Conservation (phyloP, 2,329 filamentous ascomycete species). For the Diaporthe citrichinensis region DNA sequence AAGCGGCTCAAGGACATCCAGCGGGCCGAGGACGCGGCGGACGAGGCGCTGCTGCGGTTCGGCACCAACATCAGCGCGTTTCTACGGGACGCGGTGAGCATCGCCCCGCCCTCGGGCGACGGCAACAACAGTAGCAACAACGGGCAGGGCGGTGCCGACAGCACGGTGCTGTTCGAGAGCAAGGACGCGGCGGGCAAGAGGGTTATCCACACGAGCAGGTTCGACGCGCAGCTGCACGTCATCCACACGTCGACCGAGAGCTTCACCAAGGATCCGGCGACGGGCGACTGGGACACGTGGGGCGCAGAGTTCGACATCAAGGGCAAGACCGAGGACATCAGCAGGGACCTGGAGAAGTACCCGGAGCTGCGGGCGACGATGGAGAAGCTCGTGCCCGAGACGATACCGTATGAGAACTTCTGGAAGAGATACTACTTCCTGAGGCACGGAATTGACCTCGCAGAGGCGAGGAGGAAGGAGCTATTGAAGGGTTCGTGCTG, state of each 20-base stretch:
- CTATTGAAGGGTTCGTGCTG: constrained; percentile 82
- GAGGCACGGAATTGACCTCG: constrained; percentile 91
- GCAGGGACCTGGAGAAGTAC: constrained; percentile 86
- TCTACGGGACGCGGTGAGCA: constrained; percentile 88
- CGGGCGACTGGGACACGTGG: constrained; percentile 82
- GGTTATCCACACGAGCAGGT: constrained; percentile 93
- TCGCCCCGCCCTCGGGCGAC: constrained; percentile 78
- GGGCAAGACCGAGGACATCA: constrained; percentile 86
- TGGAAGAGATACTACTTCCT: constrained; percentile 98
- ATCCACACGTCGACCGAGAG: constrained; percentile 89
- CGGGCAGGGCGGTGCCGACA: constrained; percentile 57
- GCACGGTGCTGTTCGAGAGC: constrained; percentile 87
- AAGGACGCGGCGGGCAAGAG: constrained; percentile 91
- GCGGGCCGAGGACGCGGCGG: constrained; percentile 92
- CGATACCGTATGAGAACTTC: constrained; percentile 89
- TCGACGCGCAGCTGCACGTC: constrained; percentile 95
- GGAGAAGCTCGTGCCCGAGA: constrained; percentile 95
- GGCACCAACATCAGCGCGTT: constrained; percentile 92
- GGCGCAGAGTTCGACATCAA: constrained; percentile 82
- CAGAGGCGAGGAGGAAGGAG: constrained; percentile 89
- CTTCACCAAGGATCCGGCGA: constrained; percentile 85
- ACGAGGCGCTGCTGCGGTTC: constrained; percentile 93
- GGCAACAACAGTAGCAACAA: constrained; percentile 49
- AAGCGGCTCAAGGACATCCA: constrained; percentile 91
- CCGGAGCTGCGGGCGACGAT: constrained; percentile 88